Evolutionary conservation across 257 asterid genomes (phyloP).

Genomic region (Capsicum baccatum): DNA sequence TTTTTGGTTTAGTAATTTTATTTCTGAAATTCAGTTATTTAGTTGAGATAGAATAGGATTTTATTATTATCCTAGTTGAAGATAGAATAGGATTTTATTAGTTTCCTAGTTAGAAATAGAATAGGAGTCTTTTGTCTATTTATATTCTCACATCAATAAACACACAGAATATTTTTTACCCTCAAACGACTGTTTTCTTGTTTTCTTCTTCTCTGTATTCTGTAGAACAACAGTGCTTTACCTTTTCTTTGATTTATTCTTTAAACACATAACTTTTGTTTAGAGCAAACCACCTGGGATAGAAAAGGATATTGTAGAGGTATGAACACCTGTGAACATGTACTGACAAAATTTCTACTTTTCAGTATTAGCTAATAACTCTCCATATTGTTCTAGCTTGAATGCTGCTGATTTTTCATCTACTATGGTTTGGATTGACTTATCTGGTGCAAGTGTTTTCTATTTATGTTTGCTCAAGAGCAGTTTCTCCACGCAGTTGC

Average conservation of each 20-base stretch:
- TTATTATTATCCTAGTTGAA: too few species aligned
- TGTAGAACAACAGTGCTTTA: neutral
- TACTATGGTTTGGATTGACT: neutral
- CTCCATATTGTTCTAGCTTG: slow-evolving; percentile 15
- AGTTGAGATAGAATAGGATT: too few species aligned
- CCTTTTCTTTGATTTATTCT: neutral
- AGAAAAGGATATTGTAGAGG: slow-evolving; percentile 57
- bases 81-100: too few species aligned
- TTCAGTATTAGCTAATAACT: neutral
- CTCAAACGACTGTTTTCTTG: too few species aligned
- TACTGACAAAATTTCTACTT: slow-evolving; percentile 16
- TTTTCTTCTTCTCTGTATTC: too few species aligned
- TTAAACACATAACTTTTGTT: slow-evolving; percentile 23
- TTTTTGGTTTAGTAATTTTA: too few species aligned
- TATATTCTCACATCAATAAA: too few species aligned
- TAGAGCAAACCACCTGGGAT: slow-evolving; percentile 49
- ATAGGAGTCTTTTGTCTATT: too few species aligned
- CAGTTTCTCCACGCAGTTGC: neutral
- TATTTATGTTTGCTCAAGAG: slow-evolving; percentile 4
- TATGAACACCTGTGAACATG: slow-evolving; percentile 31
- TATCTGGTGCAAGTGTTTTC: slow-evolving; percentile 16
- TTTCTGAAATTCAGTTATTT: too few species aligned
- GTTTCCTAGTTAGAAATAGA: too few species aligned
- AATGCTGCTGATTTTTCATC: neutral
- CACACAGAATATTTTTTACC: too few species aligned